Conservation (phyloP, 2,329 filamentous ascomycete genomes). For the Diplodia sapinea region DNA sequence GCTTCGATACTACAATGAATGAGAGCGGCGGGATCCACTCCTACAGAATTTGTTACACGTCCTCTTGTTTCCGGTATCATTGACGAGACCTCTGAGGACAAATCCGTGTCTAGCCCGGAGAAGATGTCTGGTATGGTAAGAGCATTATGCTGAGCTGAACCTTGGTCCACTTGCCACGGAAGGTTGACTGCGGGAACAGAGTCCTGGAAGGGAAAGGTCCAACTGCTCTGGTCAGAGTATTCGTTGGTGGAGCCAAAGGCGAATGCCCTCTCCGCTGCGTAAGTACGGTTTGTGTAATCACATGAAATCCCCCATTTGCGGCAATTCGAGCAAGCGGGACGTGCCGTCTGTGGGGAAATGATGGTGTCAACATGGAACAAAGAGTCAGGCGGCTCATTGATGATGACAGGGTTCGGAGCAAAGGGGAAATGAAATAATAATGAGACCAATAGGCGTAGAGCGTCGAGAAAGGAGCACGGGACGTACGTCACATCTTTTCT, state of each 20-base stretch:
- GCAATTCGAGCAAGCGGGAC: constrained; percentile 11
- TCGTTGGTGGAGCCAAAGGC: neutral
- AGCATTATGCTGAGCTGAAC: neutral
- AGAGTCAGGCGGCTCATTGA: neutral
- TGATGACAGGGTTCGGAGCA: neutral
- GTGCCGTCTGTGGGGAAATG: neutral
- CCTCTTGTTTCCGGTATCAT: neutral
- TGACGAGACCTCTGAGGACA: neutral
- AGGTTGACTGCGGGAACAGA: neutral
- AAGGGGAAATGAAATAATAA: neutral
- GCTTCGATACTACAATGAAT: neutral
- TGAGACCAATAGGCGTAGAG: neutral
- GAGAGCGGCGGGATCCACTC: neutral
- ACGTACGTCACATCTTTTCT: constrained; percentile 43
- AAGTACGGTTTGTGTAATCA: constrained; percentile 16
- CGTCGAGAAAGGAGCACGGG: neutral
- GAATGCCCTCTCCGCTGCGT: neutral
- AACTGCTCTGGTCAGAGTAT: neutral
- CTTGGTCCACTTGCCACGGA: neutral
- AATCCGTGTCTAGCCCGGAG: neutral
- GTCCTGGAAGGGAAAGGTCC: neutral
- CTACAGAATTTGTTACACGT: neutral
- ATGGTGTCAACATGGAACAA: neutral
- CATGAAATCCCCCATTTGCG: constrained; percentile 11
- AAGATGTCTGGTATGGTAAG: neutral